Base-by-base conservation (phyloP, 768 basidiomycete species). In the Psilocybe sp. region DNA sequence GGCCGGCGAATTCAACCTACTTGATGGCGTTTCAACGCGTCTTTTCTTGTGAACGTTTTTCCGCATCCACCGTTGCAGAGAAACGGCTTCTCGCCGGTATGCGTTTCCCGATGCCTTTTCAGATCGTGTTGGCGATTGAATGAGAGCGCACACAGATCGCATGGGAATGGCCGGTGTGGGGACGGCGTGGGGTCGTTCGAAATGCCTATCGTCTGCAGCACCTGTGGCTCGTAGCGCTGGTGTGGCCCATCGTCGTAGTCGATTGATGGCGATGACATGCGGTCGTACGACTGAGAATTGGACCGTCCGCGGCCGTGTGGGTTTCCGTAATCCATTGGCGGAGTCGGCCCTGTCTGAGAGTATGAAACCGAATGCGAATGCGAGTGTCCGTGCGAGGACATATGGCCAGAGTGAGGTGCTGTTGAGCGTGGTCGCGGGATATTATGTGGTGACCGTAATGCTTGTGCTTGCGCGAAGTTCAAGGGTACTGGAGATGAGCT, bases 91-190 rank as follows among this genome's bases (percentile, higher is more conserved):
- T 91, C 89, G 34, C 89, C 89, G 5, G 86, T 86, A 68, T 91
- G 89, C 19, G 87, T 91, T 59, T 91, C 88, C 55, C 85, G 76
- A 68, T 92, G 89, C 33, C 89, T 79, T 63, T 91, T 91, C 62
- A 92, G 66, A 65, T 92, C 89, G 62, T 92, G 89, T 63, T 89
- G 87, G 39, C 89, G 81, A 62, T 89, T 89, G 72, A 92, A 92
- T 16, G 89, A 90, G 54, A 91, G 65, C 10, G 87, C 77, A 64
- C 89, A 92, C 55, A 89, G 64, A 57, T 86, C 83, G 52, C 85
- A 87, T 9, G 79, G 72, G 58, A 81, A 87, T 15, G 85, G 84
- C 35, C 84, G 77, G 14, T 72, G 64, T 6, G 82, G 78, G n/a
- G 82, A 79, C 35, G 78, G 71, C 20, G 82, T 76, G 63, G 80